Evolutionary conservation across 345 rosid species (phyloP).

Genomic region (Cardamine chenopodiifolia): DNA sequence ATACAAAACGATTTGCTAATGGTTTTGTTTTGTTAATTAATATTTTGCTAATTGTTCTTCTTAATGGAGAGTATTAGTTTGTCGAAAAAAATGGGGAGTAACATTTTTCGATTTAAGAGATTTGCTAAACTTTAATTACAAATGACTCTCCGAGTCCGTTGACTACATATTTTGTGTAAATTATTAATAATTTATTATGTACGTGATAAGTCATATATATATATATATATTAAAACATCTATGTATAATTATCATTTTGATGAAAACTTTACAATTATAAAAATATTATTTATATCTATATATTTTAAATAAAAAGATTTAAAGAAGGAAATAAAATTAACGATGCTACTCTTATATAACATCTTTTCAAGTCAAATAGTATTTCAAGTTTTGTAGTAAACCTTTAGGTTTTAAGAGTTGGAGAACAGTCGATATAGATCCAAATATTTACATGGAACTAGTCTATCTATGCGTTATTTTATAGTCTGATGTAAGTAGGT

Average conservation of each 20-base stretch:
- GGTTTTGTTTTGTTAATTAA: not conserved
- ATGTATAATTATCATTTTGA: too few relatives aligned
- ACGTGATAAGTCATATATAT: too few relatives aligned
- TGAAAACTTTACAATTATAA: too few relatives aligned
- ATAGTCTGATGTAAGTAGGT: not conserved
- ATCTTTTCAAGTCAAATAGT: not conserved
- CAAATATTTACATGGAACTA: not conserved
- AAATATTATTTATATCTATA: too few relatives aligned
- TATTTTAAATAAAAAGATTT: too few relatives aligned
- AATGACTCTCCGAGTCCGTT: not conserved
- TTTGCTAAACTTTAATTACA: slow-evolving; percentile 1
- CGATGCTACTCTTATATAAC: too few relatives aligned
- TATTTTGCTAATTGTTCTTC: not conserved
- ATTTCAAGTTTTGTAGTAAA: not conserved
- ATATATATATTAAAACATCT: too few relatives aligned
- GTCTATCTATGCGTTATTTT: not conserved
- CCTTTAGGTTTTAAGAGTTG: not conserved
- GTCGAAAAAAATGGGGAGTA: not conserved
- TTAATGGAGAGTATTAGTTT: slow-evolving; percentile 9
- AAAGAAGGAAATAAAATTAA: too few relatives aligned
- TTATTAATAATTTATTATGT: not conserved
- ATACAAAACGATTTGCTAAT: slow-evolving; percentile 4
- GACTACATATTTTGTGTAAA: not conserved
- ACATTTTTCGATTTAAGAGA: not conserved
- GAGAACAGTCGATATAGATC: not conserved